phyloP scores from a whole-genome alignment of 2,329 filamentous ascomycete genomes.

The Periconia sp. region DNA sequence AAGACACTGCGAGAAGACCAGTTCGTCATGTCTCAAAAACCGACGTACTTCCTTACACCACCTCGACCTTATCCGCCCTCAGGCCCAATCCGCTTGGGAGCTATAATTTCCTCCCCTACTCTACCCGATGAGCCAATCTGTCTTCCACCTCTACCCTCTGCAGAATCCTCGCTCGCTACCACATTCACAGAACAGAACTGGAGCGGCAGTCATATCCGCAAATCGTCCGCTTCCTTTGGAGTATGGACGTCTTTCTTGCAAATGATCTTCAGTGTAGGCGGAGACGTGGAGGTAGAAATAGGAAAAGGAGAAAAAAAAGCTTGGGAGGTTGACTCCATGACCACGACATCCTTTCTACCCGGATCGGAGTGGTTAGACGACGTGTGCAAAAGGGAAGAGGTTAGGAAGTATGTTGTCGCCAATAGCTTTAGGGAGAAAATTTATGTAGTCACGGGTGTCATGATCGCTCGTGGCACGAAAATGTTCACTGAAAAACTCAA shows the following conservation, averaged over 20 bases:
- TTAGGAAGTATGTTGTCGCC: constrained; percentile 4
- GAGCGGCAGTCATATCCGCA: constrained; percentile 2
- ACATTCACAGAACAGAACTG: constrained; percentile 3
- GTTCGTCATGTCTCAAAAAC: not conserved
- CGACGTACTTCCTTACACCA: constrained; percentile 13
- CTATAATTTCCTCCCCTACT: constrained; percentile 10
- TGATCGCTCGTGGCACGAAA: constrained; percentile 5
- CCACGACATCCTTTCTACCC: constrained; percentile 2
- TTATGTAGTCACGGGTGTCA: constrained; percentile 13
- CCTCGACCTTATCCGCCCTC: constrained; percentile 2
- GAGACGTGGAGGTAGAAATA: not conserved
- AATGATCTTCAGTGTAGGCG: constrained; percentile 8
- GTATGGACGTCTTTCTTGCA: constrained; percentile 17
- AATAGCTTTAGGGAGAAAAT: constrained; percentile 10
- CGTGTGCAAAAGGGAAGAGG: constrained; percentile 1
- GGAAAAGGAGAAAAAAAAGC: not conserved
- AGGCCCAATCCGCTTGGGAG: constrained; percentile 12
- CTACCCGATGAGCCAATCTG: constrained; percentile 15
- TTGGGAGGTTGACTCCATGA: constrained; percentile 6
- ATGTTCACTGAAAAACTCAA: not conserved
- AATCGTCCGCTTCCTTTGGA: constrained; percentile 3
- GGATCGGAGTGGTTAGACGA: constrained; percentile 1
- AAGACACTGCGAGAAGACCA: too few relatives aligned
- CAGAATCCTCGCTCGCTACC: not conserved
- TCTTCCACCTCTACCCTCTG: not conserved